A percentile compares a stretch with the other conserved stretches of the same genome.
Conservation (phyloP, 2,329 filamentous ascomycete genomes). For the Apiospora koreana region DNA sequence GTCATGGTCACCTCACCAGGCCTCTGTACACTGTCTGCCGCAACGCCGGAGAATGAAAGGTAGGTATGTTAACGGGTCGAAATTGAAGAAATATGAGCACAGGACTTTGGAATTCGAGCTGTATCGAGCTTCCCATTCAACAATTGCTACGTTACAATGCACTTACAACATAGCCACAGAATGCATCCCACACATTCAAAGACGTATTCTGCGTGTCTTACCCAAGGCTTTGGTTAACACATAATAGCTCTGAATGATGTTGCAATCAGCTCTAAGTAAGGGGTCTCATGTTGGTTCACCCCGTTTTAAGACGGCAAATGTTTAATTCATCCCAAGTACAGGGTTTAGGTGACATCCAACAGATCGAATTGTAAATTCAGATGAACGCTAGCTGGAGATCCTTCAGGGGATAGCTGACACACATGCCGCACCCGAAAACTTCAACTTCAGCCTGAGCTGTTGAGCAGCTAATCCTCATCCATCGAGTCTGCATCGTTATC, state of each 20-base stretch:
- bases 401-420: neutral
- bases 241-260: neutral
- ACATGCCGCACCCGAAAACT: neutral
- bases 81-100: neutral
- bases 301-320: neutral
- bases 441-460: neutral
- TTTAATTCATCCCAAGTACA: neutral
- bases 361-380: neutral
- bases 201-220: neutral
- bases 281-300: neutral
- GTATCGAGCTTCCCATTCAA: neutral
- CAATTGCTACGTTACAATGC: neutral
- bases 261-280: neutral
- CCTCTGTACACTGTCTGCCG: neutral
- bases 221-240: neutral
- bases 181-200: neutral
- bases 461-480: constrained; percentile 53
- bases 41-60: neutral
- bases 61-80: neutral
- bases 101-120: neutral
- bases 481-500: constrained; percentile 50
- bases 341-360: neutral
- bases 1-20: neutral
- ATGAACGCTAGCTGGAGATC: neutral
- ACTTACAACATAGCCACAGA: neutral